Evolutionary conservation across 106 monocot species (phyloP).

Genomic region (Allium fistulosum): DNA sequence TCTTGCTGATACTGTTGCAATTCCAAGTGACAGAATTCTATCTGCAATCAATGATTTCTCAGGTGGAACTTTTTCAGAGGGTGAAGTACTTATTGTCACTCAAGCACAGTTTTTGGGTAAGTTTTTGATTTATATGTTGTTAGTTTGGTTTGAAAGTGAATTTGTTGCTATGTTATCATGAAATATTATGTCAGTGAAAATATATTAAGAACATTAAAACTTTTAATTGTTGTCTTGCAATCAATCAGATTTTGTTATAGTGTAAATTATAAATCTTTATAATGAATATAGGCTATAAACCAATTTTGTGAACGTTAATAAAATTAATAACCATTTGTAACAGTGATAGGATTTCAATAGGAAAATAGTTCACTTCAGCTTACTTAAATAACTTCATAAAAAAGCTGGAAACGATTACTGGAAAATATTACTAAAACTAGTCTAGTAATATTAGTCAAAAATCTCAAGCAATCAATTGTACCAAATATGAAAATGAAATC

Average conservation of each 20-base stretch:
- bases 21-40: background rate
- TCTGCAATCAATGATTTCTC: background rate
- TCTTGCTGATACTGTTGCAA: background rate
- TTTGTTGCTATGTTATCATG: background rate
- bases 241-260: background rate
- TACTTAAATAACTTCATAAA: too few relatives aligned
- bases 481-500: too few relatives aligned
- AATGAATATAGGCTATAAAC: background rate
- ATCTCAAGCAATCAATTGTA: too few relatives aligned
- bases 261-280: background rate
- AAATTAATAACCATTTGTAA: too few relatives aligned
- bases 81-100: constrained; percentile 26
- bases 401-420: too few relatives aligned
- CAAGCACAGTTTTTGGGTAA: constrained; percentile 19
- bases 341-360: too few relatives aligned
- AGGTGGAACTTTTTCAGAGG: background rate
- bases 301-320: background rate
- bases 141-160: background rate
- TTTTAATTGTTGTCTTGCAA: background rate
- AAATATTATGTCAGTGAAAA: background rate
- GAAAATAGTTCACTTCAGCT: too few relatives aligned
- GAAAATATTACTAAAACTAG: too few relatives aligned
- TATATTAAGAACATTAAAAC: background rate
- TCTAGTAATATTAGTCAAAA: too few relatives aligned
- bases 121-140: background rate